Evolutionary conservation across 208 protist species (phyloP), one percentile per base, ranked within the genome.

Genomic region (Novymonas esmeraldas): DNA sequence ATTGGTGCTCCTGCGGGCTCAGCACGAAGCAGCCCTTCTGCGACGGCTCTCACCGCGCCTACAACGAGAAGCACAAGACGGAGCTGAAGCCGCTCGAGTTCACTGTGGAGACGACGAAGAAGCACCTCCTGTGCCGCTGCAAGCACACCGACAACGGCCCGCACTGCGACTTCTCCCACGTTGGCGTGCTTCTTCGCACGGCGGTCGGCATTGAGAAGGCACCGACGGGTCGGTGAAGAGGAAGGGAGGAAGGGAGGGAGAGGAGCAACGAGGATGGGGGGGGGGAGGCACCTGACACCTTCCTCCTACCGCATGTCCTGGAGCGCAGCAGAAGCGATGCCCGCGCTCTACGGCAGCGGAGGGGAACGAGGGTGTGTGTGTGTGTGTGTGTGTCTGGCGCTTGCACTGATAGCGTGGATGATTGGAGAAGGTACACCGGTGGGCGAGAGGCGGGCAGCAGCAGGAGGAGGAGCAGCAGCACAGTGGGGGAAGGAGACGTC

Each of bases 21-120:
- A 92, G 84, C 70, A 79, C 85, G 48, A 90, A 78, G 39, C 89
- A 95, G 76, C 89, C 89, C 5, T 95, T 89, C 64, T 95, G 89
- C 73, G 89, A 95, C 51, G 83, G 81, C 14, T 22, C 74, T 4
- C 89, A 95, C 61, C 63, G 70, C 13, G 73, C 64, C 9, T 86
- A 90, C 74, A 94, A 94, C 60, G 66, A 85, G 52, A 62, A 81
- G 77, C 84, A 92, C 64, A 78, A 85, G 36, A 92, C 89, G 6
- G 42, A 74, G 33, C 28, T 94, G 13, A 71, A 87, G 70, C 82
- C 89, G 7, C 70, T 87, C 33, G 62, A 81, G 65, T 94, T 93
- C 59, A 85, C 69, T 28, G 76, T 70, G n/a, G 68, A 71, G n/a
- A 73, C 11, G 3, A 64, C 73, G 5, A 87, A 86, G 64, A 85